Evolutionary conservation across 805 yeast species (phyloP).

Genomic region (Saccharomycopsis microspora): DNA sequence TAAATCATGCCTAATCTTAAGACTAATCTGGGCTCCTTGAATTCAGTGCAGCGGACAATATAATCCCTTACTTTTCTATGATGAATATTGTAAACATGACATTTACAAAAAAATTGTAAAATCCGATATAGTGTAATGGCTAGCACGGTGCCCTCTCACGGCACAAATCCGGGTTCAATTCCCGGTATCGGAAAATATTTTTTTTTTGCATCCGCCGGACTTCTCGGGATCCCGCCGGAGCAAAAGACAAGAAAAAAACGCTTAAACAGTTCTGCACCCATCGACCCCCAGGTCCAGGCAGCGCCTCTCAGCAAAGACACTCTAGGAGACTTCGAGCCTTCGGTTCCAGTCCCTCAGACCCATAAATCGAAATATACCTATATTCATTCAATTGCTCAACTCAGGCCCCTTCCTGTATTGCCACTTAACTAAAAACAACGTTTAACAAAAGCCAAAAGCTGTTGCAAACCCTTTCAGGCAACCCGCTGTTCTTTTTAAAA

Average conservation of each 20-base stretch:
- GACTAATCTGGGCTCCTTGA: no score
- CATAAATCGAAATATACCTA: no score
- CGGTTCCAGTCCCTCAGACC: background rate
- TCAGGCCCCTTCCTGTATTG: background rate
- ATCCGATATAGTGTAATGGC: slow-evolving; percentile 75
- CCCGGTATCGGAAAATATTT: slow-evolving; percentile 57
- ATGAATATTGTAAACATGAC: no score
- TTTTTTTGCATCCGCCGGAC: background rate
- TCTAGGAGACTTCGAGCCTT: background rate
- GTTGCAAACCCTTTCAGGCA: no score
- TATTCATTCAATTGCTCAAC: background rate
- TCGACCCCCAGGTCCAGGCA: background rate
- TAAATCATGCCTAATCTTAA: no score
- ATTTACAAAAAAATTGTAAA: background rate
- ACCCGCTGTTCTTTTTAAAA: no score
- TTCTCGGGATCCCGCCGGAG: background rate
- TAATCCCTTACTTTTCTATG: no score
- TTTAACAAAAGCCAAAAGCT: no score
- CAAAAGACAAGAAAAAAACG: background rate
- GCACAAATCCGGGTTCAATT: slow-evolving; percentile 80
- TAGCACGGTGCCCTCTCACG: slow-evolving; percentile 78
- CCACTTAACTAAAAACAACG: no score
- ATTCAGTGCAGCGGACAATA: no score
- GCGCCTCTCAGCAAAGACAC: background rate
- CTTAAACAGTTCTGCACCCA: background rate